Base-by-base conservation (phyloP, 2,329 filamentous ascomycete genomes). In the Aspergillus glaucus region DNA sequence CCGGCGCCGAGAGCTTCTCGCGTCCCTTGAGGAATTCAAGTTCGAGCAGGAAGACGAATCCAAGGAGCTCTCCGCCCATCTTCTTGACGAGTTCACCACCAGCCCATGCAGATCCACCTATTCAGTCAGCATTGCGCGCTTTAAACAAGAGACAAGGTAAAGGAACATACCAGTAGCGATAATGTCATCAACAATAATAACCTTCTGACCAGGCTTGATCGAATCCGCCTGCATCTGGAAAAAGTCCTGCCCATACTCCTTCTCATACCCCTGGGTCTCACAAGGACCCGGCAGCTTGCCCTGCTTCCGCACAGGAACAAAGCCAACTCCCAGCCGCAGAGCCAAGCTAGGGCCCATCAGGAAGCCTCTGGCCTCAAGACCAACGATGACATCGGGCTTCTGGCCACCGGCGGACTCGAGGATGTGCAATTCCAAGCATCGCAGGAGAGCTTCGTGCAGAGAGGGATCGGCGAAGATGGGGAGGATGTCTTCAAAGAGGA, bases 401-500 rank as follows among this genome's bases (percentile, higher is more conserved):
- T 76, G 69, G 55, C 76, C 72, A 53, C 71, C 69, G 62, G 85
- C 85, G 54, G 78, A 77, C 61, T 85, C 75, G 49, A 79, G 73
- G 55, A 95, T 79, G 70, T 95, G 86, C 54, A 96, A 78, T 72
- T 95, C 87, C 59, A 97, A 86, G 44, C 89, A 88, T 62, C 84
- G 81, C 68, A 96, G 77, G 50, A 98, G 85, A 48, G 82, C 79
- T 59, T 80, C 77, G 74, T 96, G 92, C 53, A 87, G 78, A 45
- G 70, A 66, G 48, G 85, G 83, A 65, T 89, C 80, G 68, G 88
- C 84, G 77, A 98, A 97, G 66, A 97, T 85, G 53, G 93, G 93
- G 71, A 98, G 85, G 73, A 98, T 97, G 69, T 98, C 93, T 76
- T 96, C 89, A 73, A 98, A 98, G 63, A 95, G 79, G 66, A 98